Evolutionary conservation across 805 yeast genomes (phyloP), one percentile per base, ranked within the genome.

Genomic region (Metschnikowia baotianmanensis): DNA sequence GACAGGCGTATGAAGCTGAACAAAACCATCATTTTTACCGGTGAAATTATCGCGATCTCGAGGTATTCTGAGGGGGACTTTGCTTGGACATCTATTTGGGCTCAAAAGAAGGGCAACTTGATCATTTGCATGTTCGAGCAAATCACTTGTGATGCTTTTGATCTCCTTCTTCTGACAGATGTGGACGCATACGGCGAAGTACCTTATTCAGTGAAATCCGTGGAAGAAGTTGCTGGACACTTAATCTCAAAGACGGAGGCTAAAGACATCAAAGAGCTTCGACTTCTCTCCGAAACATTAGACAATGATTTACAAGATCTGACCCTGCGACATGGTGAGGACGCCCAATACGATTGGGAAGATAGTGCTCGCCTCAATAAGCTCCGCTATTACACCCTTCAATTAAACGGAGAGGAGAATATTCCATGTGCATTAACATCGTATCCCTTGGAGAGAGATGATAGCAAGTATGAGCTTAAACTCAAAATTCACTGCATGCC

Each of bases 41-140:
- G 96, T 43, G 93, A 86, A 53, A 80, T 89, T 34, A 80, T 88
- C 10, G 96, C 95, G 8, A 83, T 89, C 34, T 69, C 77, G 29
- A 74, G 87, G 50, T 79, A 82, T 11, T 84, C 85, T 13, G 72
- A 66, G 34, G 74, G 74, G 34, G 74, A 74, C 21, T 67, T 76
- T 43, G 85, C 90, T 1, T 82, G 95, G 85, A 89, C 96, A 9
- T 85, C 96, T 0, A 62, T 90, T 41, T 91, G 96, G 96, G 95
- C 93, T 0, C 89, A 89, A 53, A 69, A 79, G 43, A 80, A 82
- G 50, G 82, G 82, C 3, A 77, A 77, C 31, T 62, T 86, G 40
- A 73, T 89, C 38, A 83, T 88, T 36, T 82, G 93, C 67, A 87
- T 87, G 67, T 82, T 90, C 56, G 96, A 89, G 55, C 93, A 87